Base-by-base conservation (phyloP, 2,329 filamentous ascomycete genomes). In the Rhynchosporium secalis region DNA sequence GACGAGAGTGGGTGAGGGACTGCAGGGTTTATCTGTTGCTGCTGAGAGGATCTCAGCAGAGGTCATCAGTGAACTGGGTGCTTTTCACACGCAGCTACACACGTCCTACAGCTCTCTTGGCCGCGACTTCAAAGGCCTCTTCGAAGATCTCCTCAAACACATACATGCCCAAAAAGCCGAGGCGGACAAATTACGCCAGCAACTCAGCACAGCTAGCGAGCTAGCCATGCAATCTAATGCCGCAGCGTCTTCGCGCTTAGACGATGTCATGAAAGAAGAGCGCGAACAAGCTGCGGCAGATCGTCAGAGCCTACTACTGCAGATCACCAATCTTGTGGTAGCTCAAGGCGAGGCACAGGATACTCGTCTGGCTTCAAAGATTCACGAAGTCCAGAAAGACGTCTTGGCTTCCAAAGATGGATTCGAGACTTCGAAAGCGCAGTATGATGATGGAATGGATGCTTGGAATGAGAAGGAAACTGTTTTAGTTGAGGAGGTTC, bases 31-130 rank as follows among this genome's bases (percentile, higher is more conserved):
- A 28, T 92, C 92, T 2, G 83, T 83, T 10, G 92, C 93, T 9
- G 92, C 94, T 1, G 91, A 94, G 76, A 87, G 89, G 60, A 97
- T 98, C 65, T 92, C 92, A 0, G 90, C 88, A 12, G 94, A 96
- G 70, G 93, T 98, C 54, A 85, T 96, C 63, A 88, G 84, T 62
- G 94, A 98, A 75, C 83, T 99, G 64, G 84, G 86, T 38, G 83
- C 84, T n/a, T 96, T 98, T 71, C 92, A 97, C 74, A 84, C 81
- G 56, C 87, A 87, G 80, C 83, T 98, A 36, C 92, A 96, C 71
- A 78, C 85, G 12, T 97, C 94, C 0, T 97, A 96, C 75, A 89
- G 87, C 68, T 83, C 85, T 1, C 83, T 98, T 1, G 92, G 92
- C 8, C 87, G 88, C 63, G 92, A 98, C 68, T 92, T 96, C 78